Base-by-base conservation (phyloP, 805 yeast species). In the Komagataella mondaviorum region DNA sequence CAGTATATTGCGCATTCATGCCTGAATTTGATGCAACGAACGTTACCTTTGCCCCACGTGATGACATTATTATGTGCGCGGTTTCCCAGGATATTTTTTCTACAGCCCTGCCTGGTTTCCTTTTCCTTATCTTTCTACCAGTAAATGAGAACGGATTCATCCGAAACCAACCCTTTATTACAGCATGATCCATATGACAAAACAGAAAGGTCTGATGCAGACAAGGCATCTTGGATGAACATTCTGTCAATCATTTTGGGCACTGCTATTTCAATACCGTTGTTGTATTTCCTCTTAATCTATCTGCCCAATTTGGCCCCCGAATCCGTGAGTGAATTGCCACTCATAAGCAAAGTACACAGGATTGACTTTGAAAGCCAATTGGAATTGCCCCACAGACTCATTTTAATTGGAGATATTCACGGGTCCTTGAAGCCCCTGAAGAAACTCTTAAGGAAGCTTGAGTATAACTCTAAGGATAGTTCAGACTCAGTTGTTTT, bases 361-460 rank as follows among this genome's bases (percentile, higher is more conserved):
- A 52, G 64, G 36, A 51, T 56, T 7, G 57, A 58, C 45, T 64
- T 66, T 10, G 53, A 18, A 44, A 46, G 48, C 18, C 39, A 46
- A 7, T 44, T 57, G 39, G 16, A 36, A 18, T 47, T 51, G n/a
- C 65, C 60, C 7, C 71, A 71, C 45, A 70, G 95, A 54, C 60
- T 85, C 14, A 71, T 91, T 3, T 61, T 88, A 48, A 72, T 90
- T 23, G 97, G 98, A 3, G 98, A 90, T 63, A 78, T 90, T 20
- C 98, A 90, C 66, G 97, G 96, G 1, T 81, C 82, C 57, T 78
- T 72, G 58, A 66, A 71, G 6, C 79, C 78, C 58, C 67, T 89
- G 51, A 62, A 63, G 52, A 65, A 71, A 49, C 68, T 91, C 45
- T 66, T 90, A 51, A 58, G 70, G 6, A 74, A 78, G 58, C 58